Evolutionary conservation across 441 rosid genomes (phyloP).

Genomic region (Sinapis alba): DNA sequence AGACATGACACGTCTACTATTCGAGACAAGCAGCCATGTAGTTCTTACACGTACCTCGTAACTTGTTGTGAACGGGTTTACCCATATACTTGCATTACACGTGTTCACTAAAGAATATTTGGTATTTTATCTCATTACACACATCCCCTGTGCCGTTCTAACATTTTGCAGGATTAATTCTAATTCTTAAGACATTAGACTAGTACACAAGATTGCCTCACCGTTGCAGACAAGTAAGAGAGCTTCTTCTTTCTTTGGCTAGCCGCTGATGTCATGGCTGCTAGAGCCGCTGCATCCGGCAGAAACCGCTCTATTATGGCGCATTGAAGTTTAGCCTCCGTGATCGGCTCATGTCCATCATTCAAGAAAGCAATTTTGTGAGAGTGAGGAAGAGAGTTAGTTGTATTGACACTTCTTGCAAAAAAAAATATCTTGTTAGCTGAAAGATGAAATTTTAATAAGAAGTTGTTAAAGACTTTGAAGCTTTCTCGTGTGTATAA

Average conservation of each 20-base stretch:
- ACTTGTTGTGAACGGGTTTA: conserved; percentile 4
- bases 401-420: too few species aligned
- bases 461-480: conserved; percentile 42
- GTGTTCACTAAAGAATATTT: neutral
- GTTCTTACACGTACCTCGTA: conserved; percentile 31
- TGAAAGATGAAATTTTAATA: conserved; percentile 27
- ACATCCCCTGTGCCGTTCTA: neutral
- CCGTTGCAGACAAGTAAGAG: conserved; percentile 39
- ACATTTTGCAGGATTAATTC: neutral
- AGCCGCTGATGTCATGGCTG: conserved; percentile 51
- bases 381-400: too few species aligned
- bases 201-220: conserved; percentile 25
- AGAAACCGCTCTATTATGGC: conserved; percentile 80
- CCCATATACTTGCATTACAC: conserved; percentile 3
- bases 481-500: conserved; percentile 60
- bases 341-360: conserved; percentile 42
- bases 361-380: too few species aligned
- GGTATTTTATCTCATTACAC: neutral
- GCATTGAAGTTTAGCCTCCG: conserved; percentile 65
- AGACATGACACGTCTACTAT: conserved; percentile 24
- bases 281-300: conserved; percentile 79
- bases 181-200: neutral
- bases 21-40: neutral
- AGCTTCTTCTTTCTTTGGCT: conserved; percentile 40
- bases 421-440: too few species aligned